These are phyloP conservation scores for Corymbia maculata DNA, from an alignment of 345 rosid genomes.

Conservation along the genomic window DNA sequence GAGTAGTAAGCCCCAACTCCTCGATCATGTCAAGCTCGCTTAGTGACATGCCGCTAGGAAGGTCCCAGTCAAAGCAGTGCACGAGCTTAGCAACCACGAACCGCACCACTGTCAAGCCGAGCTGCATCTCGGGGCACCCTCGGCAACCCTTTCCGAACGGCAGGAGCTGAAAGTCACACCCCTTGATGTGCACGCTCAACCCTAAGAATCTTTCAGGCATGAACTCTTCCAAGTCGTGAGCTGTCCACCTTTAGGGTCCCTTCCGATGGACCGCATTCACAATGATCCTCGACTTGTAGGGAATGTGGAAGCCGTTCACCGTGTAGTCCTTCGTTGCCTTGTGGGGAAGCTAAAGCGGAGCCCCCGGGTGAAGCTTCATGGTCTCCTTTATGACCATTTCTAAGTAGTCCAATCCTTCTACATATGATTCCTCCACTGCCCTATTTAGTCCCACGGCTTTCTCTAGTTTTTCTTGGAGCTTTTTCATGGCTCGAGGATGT, in stretches of 20 bases:
- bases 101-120: slow-evolving; percentile 17
- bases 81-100: slow-evolving; percentile 23
- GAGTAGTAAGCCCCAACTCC: slow-evolving; percentile 14
- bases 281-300: slow-evolving; percentile 13
- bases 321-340: slow-evolving; percentile 15
- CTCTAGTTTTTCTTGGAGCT: slow-evolving; percentile 29
- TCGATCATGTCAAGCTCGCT: slow-evolving; percentile 35
- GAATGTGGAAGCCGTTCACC: slow-evolving; percentile 17
- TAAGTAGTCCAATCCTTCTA: slow-evolving; percentile 13
- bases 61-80: slow-evolving; percentile 50
- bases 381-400: slow-evolving; percentile 40
- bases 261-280: slow-evolving; percentile 30
- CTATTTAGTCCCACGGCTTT: slow-evolving; percentile 19
- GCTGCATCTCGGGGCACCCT: slow-evolving; percentile 31
- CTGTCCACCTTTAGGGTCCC: slow-evolving; percentile 22
- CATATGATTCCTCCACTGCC: slow-evolving; percentile 35
- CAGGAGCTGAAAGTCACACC: slow-evolving; percentile 31
- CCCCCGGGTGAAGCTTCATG: slow-evolving; percentile 35
- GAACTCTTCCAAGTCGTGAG: slow-evolving; percentile 17
- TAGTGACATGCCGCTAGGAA: slow-evolving; percentile 9
- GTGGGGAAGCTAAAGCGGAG: slow-evolving; percentile 22
- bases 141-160: slow-evolving; percentile 38
- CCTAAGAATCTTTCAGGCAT: slow-evolving; percentile 30
- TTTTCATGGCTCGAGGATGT: slow-evolving; percentile 17
- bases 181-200: slow-evolving; percentile 12